Evolutionary conservation across 768 basidiomycete species (phyloP).

Genomic region (Infundibulicybe gibba): DNA sequence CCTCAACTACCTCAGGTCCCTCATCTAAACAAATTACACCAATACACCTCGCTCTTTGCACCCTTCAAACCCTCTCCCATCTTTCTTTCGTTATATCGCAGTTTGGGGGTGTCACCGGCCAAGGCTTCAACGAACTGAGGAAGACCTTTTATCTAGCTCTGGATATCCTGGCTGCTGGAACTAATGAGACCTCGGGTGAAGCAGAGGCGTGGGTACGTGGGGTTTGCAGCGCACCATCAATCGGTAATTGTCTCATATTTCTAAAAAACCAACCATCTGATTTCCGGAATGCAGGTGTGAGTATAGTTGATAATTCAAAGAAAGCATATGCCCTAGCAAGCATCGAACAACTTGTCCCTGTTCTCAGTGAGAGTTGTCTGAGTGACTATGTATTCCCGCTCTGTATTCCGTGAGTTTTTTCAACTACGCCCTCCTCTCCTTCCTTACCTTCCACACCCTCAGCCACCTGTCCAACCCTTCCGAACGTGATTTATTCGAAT

Average conservation of each 20-base stretch:
- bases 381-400: constrained; percentile 54
- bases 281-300: too few species aligned
- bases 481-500: constrained; percentile 80
- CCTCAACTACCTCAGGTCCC: constrained; percentile 11
- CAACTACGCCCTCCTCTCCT: constrained; percentile 1
- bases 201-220: constrained; percentile 28
- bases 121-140: constrained; percentile 69
- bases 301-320: constrained; percentile 27
- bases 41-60: constrained; percentile 46
- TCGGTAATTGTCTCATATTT: background rate
- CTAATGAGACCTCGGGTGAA: constrained; percentile 18
- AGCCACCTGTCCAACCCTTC: constrained; percentile 59
- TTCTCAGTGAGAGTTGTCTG: constrained; percentile 50
- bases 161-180: constrained; percentile 55
- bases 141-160: constrained; percentile 74
- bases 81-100: constrained; percentile 76
- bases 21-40: constrained; percentile 24
- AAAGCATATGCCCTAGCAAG: constrained; percentile 67
- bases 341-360: constrained; percentile 74
- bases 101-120: constrained; percentile 66
- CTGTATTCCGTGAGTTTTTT: constrained; percentile 57
- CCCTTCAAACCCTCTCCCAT: constrained; percentile 57
- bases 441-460: constrained; percentile 3
- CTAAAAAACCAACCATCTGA: background rate
- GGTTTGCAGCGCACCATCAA: constrained; percentile 16